Conservation (phyloP, 139 green algal genomes). For the Ettlia oleoabundans region DNA sequence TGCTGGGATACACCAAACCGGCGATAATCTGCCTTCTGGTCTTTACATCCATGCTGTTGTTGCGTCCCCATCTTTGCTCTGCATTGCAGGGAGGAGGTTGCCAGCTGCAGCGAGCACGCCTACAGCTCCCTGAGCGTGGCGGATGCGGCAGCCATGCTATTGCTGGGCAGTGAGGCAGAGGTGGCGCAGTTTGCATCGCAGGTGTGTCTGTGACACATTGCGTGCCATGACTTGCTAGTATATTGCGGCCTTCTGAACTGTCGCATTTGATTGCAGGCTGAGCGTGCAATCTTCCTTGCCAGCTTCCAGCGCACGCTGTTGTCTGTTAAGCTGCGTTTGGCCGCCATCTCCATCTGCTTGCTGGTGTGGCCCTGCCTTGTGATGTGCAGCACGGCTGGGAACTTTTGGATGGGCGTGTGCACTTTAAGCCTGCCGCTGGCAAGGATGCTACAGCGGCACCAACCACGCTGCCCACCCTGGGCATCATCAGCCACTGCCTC, state of each 20-base stretch:
- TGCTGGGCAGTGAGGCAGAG: conserved; percentile 71
- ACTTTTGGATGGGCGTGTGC: conserved; percentile 57
- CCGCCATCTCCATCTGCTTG: neutral
- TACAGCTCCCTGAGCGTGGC: conserved; percentile 76
- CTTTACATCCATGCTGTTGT: too few species aligned
- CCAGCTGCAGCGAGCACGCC: conserved; percentile 87
- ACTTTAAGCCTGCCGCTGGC: conserved; percentile 57
- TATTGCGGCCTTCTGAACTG: neutral
- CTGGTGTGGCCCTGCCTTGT: neutral
- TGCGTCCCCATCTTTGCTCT: too few species aligned
- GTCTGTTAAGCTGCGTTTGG: too few species aligned
- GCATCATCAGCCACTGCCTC: conserved; percentile 88
- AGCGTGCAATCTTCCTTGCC: neutral
- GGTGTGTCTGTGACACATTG: conserved; percentile 26
- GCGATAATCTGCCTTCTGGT: too few species aligned
- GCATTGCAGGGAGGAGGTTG: conserved; percentile 93
- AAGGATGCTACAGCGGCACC: neutral
- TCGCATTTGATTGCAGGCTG: neutral
- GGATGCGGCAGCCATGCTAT: conserved; percentile 84
- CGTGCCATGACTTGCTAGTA: neutral
- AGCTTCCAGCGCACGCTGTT: neutral
- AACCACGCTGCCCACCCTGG: conserved; percentile 52
- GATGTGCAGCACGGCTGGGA: conserved; percentile 76
- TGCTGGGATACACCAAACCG: too few species aligned
- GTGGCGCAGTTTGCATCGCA: conserved; percentile 67